phyloP scores from a whole-genome alignment of 768 basidiomycete genomes.

The Pleurotus djamor region DNA sequence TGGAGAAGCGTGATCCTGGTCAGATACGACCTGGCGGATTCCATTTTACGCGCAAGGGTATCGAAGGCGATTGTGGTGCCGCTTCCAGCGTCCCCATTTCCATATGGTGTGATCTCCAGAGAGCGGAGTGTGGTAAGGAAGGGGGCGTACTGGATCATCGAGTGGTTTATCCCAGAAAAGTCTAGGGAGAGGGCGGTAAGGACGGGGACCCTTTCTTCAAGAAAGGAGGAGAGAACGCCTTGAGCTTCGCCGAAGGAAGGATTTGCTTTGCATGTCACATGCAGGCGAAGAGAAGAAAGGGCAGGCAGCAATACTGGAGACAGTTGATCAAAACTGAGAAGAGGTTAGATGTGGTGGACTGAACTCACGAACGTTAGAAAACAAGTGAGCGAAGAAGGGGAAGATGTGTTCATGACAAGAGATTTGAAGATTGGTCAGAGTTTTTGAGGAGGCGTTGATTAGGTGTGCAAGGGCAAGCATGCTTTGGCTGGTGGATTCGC shows the following conservation, averaged over 20 bases:
- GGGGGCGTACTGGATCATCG: not conserved
- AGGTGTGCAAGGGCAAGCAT: constrained; percentile 12
- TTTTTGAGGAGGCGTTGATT: not conserved
- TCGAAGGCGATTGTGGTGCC: not conserved
- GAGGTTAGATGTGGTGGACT: not conserved
- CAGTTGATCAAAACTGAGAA: not conserved
- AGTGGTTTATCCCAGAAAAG: not conserved
- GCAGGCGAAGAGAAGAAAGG: not conserved
- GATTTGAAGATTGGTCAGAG: not conserved
- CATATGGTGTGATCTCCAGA: not conserved
- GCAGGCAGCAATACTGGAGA: not conserved
- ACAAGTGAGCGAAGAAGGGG: not conserved
- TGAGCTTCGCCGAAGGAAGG: not conserved
- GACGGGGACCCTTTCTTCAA: not conserved
- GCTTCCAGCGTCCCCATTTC: not conserved
- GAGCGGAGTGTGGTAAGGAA: not conserved
- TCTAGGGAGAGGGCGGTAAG: not conserved
- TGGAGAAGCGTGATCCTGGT: not conserved
- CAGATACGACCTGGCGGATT: not conserved
- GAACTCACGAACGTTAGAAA: not conserved
- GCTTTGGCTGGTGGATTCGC: constrained; percentile 26
- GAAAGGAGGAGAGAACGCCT: not conserved
- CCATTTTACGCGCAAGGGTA: not conserved
- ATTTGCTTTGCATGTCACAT: not conserved
- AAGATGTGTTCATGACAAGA: not conserved